Base-by-base conservation (phyloP, 1,284 basidiomycete genomes). In the Acaromyces ingoldii region DNA sequence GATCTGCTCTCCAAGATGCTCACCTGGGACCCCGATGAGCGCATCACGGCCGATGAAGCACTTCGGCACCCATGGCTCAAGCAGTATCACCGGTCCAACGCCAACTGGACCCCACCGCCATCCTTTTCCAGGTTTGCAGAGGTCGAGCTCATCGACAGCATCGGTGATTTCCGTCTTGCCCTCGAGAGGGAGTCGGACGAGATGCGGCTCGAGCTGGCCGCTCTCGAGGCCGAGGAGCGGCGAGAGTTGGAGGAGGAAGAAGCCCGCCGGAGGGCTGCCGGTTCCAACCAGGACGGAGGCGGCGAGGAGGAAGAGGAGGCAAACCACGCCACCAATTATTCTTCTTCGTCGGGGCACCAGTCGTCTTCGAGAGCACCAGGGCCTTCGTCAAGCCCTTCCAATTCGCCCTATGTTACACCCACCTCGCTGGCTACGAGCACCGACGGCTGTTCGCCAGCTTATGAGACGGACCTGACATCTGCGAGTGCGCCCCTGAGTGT, bases 61-160 rank as follows among this genome's bases (percentile, higher is more conserved):
- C 57, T 75, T 1, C 50, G 51, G 25, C 72, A 75, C 37, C 72
- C 72, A 6, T 75, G 70, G 70, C 58, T 75, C 38, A 60, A 60
- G 31, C 63, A 67, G 6, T 75, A 75, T 43, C 63, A 72, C 51
- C 61, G 62, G 28, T 63, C 63, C 7, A 66, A 63, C 40, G 62
- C 67, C 17, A 50, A 57, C 15, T 69, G 64, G 68, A 47, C 58
- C 28, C 43, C 58, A 13, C 66, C 71, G 2, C 53, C 54, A 46
- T 55, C 67, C 0, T 75, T 72, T 45, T 45, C 53, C 43, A 63
- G 62, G 21, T 75, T 74, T 41, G 58, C 46, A 43, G 67, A 74
- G 5, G 63, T 75, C 43, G 72, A 75, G 53, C 59, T 66, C 46
- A 65, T 75, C 50, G 58, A 55, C 34, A 64, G 66, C 24, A 51